Conservation (phyloP, 139 green algal genomes). For the Pseudopediastrum boryanum region DNA sequence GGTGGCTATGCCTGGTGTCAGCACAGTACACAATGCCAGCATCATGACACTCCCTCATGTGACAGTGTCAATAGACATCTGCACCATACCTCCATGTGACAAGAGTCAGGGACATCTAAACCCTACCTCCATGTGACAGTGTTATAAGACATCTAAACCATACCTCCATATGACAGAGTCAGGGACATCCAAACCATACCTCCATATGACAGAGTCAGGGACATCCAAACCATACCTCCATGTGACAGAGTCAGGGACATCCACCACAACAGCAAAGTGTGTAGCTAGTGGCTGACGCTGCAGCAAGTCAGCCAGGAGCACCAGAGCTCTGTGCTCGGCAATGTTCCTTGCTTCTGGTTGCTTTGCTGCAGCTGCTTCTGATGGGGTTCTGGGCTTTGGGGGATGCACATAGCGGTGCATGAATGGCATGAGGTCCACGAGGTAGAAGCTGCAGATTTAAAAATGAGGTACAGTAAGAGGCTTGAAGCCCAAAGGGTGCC, state of each 20-base stretch:
- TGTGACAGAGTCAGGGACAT: conserved; percentile 62
- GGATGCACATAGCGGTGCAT: conserved; percentile 1
- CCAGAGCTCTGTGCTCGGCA: neutral
- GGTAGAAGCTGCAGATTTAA: conserved; percentile 33
- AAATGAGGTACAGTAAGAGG: too few species aligned
- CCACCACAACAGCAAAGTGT: conserved; percentile 75
- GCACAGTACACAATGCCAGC: too few species aligned
- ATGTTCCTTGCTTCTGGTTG: neutral
- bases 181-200: neutral
- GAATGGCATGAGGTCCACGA: conserved; percentile 17
- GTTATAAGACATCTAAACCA: neutral
- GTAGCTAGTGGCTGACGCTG: conserved; percentile 53
- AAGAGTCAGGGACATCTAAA: neutral
- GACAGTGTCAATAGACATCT: neutral
- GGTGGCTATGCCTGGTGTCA: too few species aligned
- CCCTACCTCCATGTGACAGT: too few species aligned
- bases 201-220: neutral
- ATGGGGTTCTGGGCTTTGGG: neutral
- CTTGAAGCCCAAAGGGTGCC: too few species aligned
- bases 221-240: conserved; percentile 45
- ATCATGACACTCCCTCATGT: too few species aligned
- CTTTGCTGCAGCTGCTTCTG: neutral
- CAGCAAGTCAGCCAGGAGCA: conserved; percentile 53
- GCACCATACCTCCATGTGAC: neutral
- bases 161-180: neutral